Evolutionary conservation across 2,329 filamentous ascomycete species (phyloP), one percentile per base, ranked within the genome.

Genomic region (Diaporthe humulicola): DNA sequence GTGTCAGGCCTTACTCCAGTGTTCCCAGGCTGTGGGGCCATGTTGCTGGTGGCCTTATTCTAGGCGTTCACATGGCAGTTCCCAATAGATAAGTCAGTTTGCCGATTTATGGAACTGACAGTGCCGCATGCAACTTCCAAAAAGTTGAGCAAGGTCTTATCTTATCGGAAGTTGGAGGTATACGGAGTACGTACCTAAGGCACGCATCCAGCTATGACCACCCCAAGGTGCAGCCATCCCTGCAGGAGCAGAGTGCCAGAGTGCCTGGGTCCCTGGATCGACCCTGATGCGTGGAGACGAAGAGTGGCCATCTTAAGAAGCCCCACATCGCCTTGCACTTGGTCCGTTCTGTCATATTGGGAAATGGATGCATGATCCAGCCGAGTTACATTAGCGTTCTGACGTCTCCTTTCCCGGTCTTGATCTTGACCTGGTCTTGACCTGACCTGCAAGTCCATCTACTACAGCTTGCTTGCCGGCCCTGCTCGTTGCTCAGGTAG

Each of bases 11-110:
- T 78, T 17, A 69, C 67, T 5, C 71, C 58, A 58, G 70, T 33
- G 12, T 72, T 30, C 38, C 74, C 66, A 56, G 76, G 73, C 52
- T 75, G 77, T 60, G 74, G 66, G 12, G 78, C 79, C 79, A 81
- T 81, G 52, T 25, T 61, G 19, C 25, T 33, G 42, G 8, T 42
- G 17, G 36, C 15, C n/a, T 22, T 54, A 19, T 25, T 14, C 14
- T 52, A 17, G 17, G 58, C 19, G 4, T 54, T 61, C 42, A 64
- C 52, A 58, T 73, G 54, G 30, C 17, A 2, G 22, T 54, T 57
- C 36, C 7, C 64, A 14, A 14, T 2, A 30, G 22, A 10, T 4
- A 54, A 22, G 33, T 14, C 33, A 38, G 45, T 19, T 10, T 54
- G 8, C 22, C 4, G 48, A 12, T 45, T 36, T 10, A 25, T 48